Evolutionary conservation across 2,329 filamentous ascomycete genomes (phyloP), one percentile per base, ranked within the genome.

Genomic region (Ceratocystis huliohia): DNA sequence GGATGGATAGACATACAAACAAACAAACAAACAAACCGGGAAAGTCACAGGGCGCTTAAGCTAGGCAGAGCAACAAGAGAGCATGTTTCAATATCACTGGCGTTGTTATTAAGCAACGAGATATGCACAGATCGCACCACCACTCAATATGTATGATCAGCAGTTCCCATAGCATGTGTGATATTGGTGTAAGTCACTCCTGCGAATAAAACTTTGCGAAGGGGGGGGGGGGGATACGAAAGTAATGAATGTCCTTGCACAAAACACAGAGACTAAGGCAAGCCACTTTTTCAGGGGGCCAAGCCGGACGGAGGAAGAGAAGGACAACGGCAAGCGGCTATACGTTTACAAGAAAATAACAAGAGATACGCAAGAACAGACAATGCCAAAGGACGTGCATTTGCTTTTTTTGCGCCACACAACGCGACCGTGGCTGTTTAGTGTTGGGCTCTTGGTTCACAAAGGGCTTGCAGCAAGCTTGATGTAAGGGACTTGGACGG

Each of bases 231-330:
- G 4, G 17, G 53, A 57, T 30, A 30, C 22, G 53, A 28, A 50
- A n/a, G 15, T 8, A 50, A 50, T 50, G 22, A 57, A 57, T 57
- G 53, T 57, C 53, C 53, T 57, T 57, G 53, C 53, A 57, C 53
- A 57, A 33, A 30, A 17, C 25, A 57, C 46, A 50, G 6, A 57
- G 30, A 30, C 53, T 3, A 57, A 28, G 20, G 53, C 22, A 57
- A 57, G 53, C 53, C 53, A 57, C 15, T 25, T 20, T 13, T 17
- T 15, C 53, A 57, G 53, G 53, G 25, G 53, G 25, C 25, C 15
- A 22, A 25, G n/a, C 7, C n/a, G n/a, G 8, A 20, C 46, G 46
- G 46, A 15, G 20, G 20, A 28, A 25, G 45, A 5, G 45, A 17
- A 48, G 45, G 45, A 48, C 45, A 5, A 20, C 17, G 45, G n/a